Base-by-base conservation (phyloP, 2,329 filamentous ascomycete genomes). In the Cercospora canescens region DNA sequence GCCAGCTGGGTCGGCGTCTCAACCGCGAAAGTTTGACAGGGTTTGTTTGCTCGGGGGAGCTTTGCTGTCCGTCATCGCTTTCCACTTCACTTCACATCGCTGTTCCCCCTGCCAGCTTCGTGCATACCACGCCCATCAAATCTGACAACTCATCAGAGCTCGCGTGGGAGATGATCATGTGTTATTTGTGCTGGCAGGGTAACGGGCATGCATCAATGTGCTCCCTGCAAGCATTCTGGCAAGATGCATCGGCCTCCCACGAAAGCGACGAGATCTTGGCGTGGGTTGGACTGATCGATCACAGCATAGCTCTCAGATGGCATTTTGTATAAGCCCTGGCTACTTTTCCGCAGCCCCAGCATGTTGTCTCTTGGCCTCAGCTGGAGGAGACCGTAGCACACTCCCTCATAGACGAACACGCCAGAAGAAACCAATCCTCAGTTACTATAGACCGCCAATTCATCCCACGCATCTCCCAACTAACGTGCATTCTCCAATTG, bases 21-120 rank as follows among this genome's bases (percentile, higher is more conserved):
- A 56, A 56, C 52, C 52, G 21, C 52, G 52, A 56, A 56, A 56
- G 52, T 56, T 56, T 56, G 52, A 56, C 52, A 35, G 52, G 52
- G 52, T 34, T 52, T 28, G 45, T 56, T 32, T 35, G 30, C 52
- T 56, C 52, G 28, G 30, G 52, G 32, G 32, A 32, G 16, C 26
- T 14, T 34, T 34, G 16, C 52, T 4, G n/a, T 32, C 52, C 52
- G 52, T 35, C 52, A 56, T 56, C 52, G 52, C 26, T 18, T 56
- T 32, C 28, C 52, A 34, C 52, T 56, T 34, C 52, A 55, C 26
- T 30, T 35, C 28, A 56, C 52, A 18, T 56, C 52, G 18, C 52
- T 14, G 34, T 34, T 21, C 16, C 41, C 14, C 21, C 52, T 30
- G 30, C 5, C 24, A 35, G 16, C 52, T 56, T 56, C 4, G 11